Conservation (phyloP, 768 basidiomycete genomes). For the Tulasnella sp. region DNA sequence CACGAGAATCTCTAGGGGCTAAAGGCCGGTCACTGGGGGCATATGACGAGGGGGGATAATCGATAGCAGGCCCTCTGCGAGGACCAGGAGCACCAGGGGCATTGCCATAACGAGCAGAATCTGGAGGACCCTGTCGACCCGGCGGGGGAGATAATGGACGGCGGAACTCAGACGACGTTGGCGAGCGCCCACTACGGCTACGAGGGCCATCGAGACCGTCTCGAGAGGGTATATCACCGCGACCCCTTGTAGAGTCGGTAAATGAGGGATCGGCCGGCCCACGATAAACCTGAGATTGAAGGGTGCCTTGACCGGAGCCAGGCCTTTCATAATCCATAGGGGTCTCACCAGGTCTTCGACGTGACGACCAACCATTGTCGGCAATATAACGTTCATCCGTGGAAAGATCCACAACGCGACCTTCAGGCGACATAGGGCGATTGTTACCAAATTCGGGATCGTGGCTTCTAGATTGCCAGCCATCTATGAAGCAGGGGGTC, state of each 20-base stretch:
- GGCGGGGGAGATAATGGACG: slow-evolving; percentile 10
- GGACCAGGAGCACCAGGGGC: not conserved
- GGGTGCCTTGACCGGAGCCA: not conserved
- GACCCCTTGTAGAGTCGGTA: slow-evolving; percentile 4
- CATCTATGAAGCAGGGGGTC: not conserved
- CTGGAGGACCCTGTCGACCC: not conserved
- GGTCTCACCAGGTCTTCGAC: slow-evolving; percentile 9
- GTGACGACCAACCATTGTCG: slow-evolving; percentile 23
- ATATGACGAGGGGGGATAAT: slow-evolving; percentile 17
- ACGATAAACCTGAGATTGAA: slow-evolving; percentile 12
- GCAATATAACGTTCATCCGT: slow-evolving; percentile 4
- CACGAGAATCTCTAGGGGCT: not conserved
- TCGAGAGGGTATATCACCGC: not conserved
- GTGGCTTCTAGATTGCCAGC: slow-evolving; percentile 13
- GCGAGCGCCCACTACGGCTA: not conserved
- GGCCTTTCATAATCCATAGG: slow-evolving; percentile 5
- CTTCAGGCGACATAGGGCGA: not conserved
- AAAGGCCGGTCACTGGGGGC: not conserved
- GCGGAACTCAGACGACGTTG: slow-evolving; percentile 10
- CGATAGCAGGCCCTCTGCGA: not conserved
- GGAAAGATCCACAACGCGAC: slow-evolving; percentile 2
- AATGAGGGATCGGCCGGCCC: not conserved
- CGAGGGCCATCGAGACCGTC: not conserved
- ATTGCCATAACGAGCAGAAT: slow-evolving; percentile 14
- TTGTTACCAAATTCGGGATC: not conserved